Evolutionary conservation across 306 rosid species (phyloP), one percentile per base, ranked within the genome.

Genomic region (Ceratonia siliqua): DNA sequence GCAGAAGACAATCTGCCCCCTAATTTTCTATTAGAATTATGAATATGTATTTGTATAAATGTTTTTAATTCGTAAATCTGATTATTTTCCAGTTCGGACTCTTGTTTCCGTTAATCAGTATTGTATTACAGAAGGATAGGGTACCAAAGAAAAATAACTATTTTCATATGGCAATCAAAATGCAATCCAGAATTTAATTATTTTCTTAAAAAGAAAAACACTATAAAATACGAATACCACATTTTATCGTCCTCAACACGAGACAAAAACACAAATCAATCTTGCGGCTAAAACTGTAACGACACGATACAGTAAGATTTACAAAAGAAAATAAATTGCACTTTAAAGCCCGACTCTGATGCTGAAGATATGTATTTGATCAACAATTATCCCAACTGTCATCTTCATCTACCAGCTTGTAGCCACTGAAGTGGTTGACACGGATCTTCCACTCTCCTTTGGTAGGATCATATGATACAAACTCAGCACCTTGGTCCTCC

Each of bases 381-480:
- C 80, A 62, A 22, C 69, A 42, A 33, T 69, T 41, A 50, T 49
- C 85, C 72, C 77, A 78, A 70, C 56, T 30, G 67, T 81, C 82
- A 3, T 77, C 87, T 59, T 83, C 90, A 28, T 87, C 91, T 6
- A 21, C 82, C 75, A 91, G 84, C 75, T 78, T 57, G 80, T 90
- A 91, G 75, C 64, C 53, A 35, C 98, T 91, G 81, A 95, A 95
- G 73, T 95, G 99, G 62, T 59, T 78, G 48, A 95, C 99, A 85
- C 82, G 88, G 78, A 95, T 90, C 82, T 85, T 95, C 99, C 99
- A 95, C 78, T 95, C 97, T 75, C 96, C 99, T 75, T 89, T 86
- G 27, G 76, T 46, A 8, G 98, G 81, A 39, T 92, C 97, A 57
- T 83, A 89, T 0, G 97, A 90, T 18, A 92, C 81, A 82, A 95